These are phyloP conservation scores for Phytomonas sp. DNA, from an alignment of 208 protist species.

Conservation along the genomic window DNA sequence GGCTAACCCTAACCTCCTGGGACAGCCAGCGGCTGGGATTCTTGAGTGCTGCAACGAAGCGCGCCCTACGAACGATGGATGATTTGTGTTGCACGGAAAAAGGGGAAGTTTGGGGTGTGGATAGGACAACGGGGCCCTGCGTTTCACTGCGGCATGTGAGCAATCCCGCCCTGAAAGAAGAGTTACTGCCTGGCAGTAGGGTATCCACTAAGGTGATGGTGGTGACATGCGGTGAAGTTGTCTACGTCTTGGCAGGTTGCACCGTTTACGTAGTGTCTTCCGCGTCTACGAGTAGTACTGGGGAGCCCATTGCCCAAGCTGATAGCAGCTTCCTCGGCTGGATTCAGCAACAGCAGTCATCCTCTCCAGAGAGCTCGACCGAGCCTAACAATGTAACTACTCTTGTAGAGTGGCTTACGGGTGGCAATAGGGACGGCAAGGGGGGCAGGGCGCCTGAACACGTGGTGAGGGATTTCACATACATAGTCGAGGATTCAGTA, in stretches of 20 bases:
- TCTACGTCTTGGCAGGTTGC: conserved; percentile 29
- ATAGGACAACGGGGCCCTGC: conserved; percentile 17
- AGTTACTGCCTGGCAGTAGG: conserved; percentile 19
- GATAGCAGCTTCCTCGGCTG: background rate
- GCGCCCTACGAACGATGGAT: conserved; percentile 4
- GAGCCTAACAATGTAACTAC: conserved; percentile 10
- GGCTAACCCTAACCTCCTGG: conserved; percentile 9
- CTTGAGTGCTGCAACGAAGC: conserved; percentile 14
- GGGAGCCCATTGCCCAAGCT: background rate
- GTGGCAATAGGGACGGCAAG: background rate
- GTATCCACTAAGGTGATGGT: conserved; percentile 18
- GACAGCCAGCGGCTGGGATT: conserved; percentile 2
- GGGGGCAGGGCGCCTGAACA: background rate
- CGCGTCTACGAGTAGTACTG: background rate
- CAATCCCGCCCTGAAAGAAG: conserved; percentile 6
- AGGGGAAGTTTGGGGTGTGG: conserved; percentile 27
- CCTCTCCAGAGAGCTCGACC: background rate
- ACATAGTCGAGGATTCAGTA: conserved; percentile 9
- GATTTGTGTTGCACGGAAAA: conserved; percentile 22
- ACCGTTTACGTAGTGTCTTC: conserved; percentile 19
- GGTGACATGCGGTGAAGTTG: conserved; percentile 4
- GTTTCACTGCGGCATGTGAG: conserved; percentile 24
- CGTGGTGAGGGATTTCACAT: conserved; percentile 6
- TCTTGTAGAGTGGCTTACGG: background rate
- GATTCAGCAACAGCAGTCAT: conserved; percentile 5